Evolutionary conservation across 2,329 filamentous ascomycete genomes (phyloP).

Genomic region (Bipolaris bicolor): DNA sequence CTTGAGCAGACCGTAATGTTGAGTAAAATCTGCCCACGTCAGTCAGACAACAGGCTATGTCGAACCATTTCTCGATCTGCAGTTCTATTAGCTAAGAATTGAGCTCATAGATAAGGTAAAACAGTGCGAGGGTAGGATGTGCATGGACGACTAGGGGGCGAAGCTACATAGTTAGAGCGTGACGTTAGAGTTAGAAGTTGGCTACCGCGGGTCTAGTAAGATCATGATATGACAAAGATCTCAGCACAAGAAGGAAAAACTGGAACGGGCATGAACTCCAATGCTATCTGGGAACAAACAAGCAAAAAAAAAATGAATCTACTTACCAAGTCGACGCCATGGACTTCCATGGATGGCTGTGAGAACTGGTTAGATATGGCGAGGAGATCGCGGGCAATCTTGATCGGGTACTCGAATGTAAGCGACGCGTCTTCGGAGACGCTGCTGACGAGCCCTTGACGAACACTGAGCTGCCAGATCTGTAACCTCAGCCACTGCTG

Average conservation of each 20-base stretch:
- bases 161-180: constrained; percentile 27
- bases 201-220: constrained; percentile 28
- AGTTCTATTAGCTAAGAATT: constrained; percentile 32
- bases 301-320: constrained; percentile 13
- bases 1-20: constrained; percentile 64
- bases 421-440: constrained; percentile 64
- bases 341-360: constrained; percentile 73
- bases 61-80: constrained; percentile 79
- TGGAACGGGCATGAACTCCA: constrained; percentile 20
- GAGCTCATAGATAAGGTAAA: constrained; percentile 25
- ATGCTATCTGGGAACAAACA: constrained; percentile 17
- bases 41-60: constrained; percentile 73
- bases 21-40: constrained; percentile 69
- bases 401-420: constrained; percentile 66
- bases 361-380: constrained; percentile 73
- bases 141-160: constrained; percentile 23
- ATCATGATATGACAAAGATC: constrained; percentile 31
- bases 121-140: constrained; percentile 16
- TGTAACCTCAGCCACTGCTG: constrained; percentile 74
- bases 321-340: constrained; percentile 75
- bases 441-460: constrained; percentile 68
- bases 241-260: constrained; percentile 24
- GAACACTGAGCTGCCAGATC: constrained; percentile 73
- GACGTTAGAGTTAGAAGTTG: constrained; percentile 40
- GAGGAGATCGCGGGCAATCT: constrained; percentile 65